Percentiles rank a stretch among this genome's conserved stretches.
These are phyloP conservation scores for Amyloporia xantha DNA, from an alignment of 768 basidiomycete genomes.

Conservation along the genomic window DNA sequence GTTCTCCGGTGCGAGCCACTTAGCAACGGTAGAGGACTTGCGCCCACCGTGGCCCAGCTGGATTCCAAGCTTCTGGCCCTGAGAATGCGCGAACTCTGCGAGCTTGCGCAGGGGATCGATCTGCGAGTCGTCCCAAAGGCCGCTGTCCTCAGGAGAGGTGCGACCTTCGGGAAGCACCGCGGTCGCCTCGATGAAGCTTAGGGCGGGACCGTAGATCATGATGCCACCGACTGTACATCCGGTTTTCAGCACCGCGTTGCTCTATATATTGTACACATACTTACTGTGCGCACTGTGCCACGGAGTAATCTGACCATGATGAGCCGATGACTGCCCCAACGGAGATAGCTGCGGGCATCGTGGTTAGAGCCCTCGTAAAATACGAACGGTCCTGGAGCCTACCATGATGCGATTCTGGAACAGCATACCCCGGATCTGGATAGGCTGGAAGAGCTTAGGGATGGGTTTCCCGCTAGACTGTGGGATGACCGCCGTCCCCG, in stretches of 20 bases:
- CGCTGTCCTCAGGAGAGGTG: slow-evolving; percentile 70
- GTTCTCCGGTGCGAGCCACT: slow-evolving; percentile 50
- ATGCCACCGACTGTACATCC: slow-evolving; percentile 40
- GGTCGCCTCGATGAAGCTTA: slow-evolving; percentile 70
- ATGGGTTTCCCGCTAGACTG: slow-evolving; percentile 32
- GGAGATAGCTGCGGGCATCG: slow-evolving; percentile 36
- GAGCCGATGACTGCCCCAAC: slow-evolving; percentile 50
- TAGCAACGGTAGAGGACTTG: slow-evolving; percentile 65
- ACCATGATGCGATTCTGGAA: slow-evolving; percentile 26
- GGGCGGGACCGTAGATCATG: slow-evolving; percentile 65
- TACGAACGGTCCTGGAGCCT: slow-evolving; percentile 2
- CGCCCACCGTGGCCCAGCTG: slow-evolving; percentile 76
- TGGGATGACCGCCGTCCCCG: slow-evolving; percentile 35
- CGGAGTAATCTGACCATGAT: slow-evolving; percentile 42
- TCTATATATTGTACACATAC: neutral
- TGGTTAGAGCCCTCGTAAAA: neutral
- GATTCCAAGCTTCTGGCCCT: slow-evolving; percentile 66
- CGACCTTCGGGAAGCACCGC: slow-evolving; percentile 68
- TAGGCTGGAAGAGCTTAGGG: slow-evolving; percentile 45
- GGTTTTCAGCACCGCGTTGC: neutral
- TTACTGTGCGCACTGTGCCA: slow-evolving; percentile 51
- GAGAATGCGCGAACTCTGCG: slow-evolving; percentile 66
- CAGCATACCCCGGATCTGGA: slow-evolving; percentile 34
- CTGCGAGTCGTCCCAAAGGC: slow-evolving; percentile 73
- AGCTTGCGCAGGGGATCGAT: slow-evolving; percentile 63